Evolutionary conservation across 2,329 filamentous ascomycete species (phyloP), one percentile per base, ranked within the genome.

Genomic region (Parastagonospora avenae): DNA sequence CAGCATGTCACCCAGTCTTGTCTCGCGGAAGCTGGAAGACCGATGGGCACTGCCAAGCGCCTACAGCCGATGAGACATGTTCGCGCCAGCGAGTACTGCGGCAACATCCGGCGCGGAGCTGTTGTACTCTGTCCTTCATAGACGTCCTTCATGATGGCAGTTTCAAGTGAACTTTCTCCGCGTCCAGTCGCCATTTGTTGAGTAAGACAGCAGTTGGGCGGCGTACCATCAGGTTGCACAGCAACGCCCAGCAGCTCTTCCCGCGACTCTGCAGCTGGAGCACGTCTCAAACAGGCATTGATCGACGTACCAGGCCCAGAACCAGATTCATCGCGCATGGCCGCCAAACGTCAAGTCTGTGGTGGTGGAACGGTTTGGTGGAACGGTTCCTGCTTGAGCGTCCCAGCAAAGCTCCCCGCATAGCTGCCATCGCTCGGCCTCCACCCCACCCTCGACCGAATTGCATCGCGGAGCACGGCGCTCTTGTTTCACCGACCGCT

Each of bases 401-500:
- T 14, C 41, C 51, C 40, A 39, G 8, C 32, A 12, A n/a, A 19
- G 8, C 19, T 46, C 41, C 47, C 60, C 62, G 57, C 57, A 54
- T 54, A 55, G 44, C 43, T 35, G 32, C 15, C n/a, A 15, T 35
- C 15, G 38, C 38, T 16, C 19, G n/a, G n/a, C 14, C 6, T 16
- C 50, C 46, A 38, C 41, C 41, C 41, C 48, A 41, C 29, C 43
- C 41, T 12, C 30, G 32, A 37, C 47, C 45, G 5, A 5, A 24
- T 24, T 24, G 19, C 55, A 60, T 55, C 51, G 42, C 63, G 63
- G 64, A 50, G 51, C 16, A 48, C 64, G 66, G 66, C 51, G 30
- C 11, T 50, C 53, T 39, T 35, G 59, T 64, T 66, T 68, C 63
- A 52, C 66, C 65, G 62, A 68, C 53, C 15, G 46, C 50, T 44